Evolutionary conservation across 345 rosid genomes (phyloP).

Genomic region (Microthlaspi erraticum): DNA sequence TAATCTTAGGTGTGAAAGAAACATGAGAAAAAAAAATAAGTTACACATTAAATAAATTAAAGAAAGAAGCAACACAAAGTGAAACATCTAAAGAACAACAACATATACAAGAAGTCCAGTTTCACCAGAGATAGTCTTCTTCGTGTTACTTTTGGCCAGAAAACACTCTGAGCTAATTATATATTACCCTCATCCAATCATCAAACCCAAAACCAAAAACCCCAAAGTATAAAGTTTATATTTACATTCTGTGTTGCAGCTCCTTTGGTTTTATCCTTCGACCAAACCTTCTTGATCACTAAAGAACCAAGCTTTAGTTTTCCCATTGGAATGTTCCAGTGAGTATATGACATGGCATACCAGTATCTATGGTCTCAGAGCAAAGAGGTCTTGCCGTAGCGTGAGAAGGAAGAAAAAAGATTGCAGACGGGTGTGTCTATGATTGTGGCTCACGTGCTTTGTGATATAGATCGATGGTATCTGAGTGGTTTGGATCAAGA

Average conservation of each 20-base stretch:
- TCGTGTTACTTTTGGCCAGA: neutral
- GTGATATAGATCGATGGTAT: slow-evolving; percentile 60
- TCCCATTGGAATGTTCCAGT: neutral
- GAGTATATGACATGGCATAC: neutral
- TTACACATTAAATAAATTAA: neutral
- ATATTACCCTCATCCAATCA: neutral
- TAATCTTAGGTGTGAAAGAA: neutral
- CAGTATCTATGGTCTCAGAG: neutral
- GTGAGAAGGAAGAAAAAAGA: neutral
- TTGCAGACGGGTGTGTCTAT: slow-evolving; percentile 4
- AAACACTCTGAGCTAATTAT: neutral
- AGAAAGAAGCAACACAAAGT: neutral
- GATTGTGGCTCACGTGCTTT: slow-evolving; percentile 49
- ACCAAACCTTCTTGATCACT: slow-evolving; percentile 13
- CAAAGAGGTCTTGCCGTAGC: neutral
- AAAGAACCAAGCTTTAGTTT: slow-evolving; percentile 15
- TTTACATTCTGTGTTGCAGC: slow-evolving; percentile 14
- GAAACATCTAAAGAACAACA: neutral
- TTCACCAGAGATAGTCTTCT: neutral
- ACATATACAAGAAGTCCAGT: neutral
- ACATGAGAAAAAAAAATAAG: slow-evolving; percentile 3
- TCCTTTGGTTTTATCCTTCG: slow-evolving; percentile 15
- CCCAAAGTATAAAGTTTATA: slow-evolving; percentile 11
- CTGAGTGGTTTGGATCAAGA: slow-evolving; percentile 62
- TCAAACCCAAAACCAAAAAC: neutral